A percentile compares a stretch with the other conserved stretches of the same genome.
Conservation (phyloP, 129 eudicot genomes). For the Saposhnikovia divaricata region DNA sequence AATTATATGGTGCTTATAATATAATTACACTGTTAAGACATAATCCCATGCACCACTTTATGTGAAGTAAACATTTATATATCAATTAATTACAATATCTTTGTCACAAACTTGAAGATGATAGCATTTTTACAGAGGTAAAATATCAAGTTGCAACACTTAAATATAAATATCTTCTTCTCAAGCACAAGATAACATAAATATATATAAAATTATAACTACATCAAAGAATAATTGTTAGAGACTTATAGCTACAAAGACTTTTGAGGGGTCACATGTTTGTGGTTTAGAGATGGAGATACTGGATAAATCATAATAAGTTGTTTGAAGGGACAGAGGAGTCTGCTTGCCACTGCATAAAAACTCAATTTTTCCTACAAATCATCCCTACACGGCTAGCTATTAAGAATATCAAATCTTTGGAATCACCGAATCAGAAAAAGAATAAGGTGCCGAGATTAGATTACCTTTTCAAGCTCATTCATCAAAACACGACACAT, state of each 20-base stretch:
- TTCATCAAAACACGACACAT: slow-evolving; percentile 86
- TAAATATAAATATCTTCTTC: too few species aligned
- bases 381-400: neutral
- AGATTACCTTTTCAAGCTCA: slow-evolving; percentile 74
- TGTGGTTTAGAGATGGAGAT: neutral
- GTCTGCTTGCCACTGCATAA: neutral
- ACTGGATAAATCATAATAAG: neutral
- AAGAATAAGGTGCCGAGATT: neutral
- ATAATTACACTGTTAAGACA: neutral
- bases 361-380: neutral
- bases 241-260: neutral
- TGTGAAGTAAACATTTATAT: neutral
- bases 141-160: neutral
- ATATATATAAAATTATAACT: neutral
- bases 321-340: neutral
- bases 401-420: neutral
- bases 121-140: neutral
- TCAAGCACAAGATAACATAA: neutral
- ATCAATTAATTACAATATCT: neutral
- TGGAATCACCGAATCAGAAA: neutral
- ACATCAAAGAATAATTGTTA: neutral
- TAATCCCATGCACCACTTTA: neutral
- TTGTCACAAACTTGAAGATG: neutral
- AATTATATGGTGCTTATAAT: too few species aligned
- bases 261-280: neutral